A percentile compares a stretch with the other conserved stretches of the same genome.
Evolutionary conservation across 208 protist genomes (phyloP).

Genomic region (Trypanosoma brucei): DNA sequence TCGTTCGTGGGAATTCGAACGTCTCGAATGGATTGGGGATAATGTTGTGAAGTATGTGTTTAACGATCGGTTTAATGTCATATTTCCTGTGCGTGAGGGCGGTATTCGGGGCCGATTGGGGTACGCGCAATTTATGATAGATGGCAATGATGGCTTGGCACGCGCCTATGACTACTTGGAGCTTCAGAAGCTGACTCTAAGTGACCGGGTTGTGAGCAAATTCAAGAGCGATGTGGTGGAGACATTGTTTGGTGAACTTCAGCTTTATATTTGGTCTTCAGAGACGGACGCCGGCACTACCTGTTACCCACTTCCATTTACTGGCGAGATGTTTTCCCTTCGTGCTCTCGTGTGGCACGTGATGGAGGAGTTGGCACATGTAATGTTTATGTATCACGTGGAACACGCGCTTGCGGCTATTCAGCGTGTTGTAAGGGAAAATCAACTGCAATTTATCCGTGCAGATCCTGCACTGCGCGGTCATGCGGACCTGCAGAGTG

Average conservation of each 20-base stretch:
- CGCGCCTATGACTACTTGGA: slow-evolving; percentile 81
- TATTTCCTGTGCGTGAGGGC: slow-evolving; percentile 67
- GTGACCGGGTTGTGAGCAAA: slow-evolving; percentile 81
- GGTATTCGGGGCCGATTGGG: slow-evolving; percentile 64
- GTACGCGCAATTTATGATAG: slow-evolving; percentile 81
- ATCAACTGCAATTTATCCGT: slow-evolving; percentile 67
- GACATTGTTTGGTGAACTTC: slow-evolving; percentile 84
- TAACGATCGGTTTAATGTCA: slow-evolving; percentile 57
- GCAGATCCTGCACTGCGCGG: slow-evolving; percentile 34
- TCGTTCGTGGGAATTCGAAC: slow-evolving; percentile 85
- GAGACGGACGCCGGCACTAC: slow-evolving; percentile 50
- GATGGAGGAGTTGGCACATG: slow-evolving; percentile 79
- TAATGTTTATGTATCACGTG: slow-evolving; percentile 81
- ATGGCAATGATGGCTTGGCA: slow-evolving; percentile 84
- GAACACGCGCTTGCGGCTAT: slow-evolving; percentile 52
- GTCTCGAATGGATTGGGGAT: slow-evolving; percentile 82
- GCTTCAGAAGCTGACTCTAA: slow-evolving; percentile 66
- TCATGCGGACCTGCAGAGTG: slow-evolving; percentile 24
- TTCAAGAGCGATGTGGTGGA: slow-evolving; percentile 90
- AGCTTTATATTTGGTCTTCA: slow-evolving; percentile 77
- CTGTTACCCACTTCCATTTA: slow-evolving; percentile 54
- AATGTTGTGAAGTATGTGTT: slow-evolving; percentile 87
- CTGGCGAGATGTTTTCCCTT: slow-evolving; percentile 50
- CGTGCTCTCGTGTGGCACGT: slow-evolving; percentile 71
- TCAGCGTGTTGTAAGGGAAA: slow-evolving; percentile 65